Evolutionary conservation across 2,329 filamentous ascomycete genomes (phyloP), one percentile per base, ranked within the genome.

Genomic region (Cryoendolithus antarcticus): DNA sequence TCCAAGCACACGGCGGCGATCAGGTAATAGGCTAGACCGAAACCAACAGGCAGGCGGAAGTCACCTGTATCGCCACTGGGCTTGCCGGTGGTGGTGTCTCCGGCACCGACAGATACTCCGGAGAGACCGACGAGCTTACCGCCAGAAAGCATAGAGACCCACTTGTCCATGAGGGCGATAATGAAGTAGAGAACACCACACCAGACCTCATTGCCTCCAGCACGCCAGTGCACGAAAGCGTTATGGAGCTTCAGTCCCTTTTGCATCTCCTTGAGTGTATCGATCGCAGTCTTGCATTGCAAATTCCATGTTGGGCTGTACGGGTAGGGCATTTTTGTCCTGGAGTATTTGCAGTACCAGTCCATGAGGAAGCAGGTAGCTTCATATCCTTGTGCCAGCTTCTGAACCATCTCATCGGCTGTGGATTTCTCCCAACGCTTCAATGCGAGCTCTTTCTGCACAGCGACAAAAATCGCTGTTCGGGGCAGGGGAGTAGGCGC

Each of bases 251-350:
- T 61, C 10, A 74, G 66, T 2, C 71, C 71, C 46, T 72, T 71
- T 42, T 73, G 69, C 3, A 68, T 64, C 42, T 68, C 68, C 30
- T 64, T 64, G 46, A 74, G 61, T 15, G 64, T 70, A 44, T 72
- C 66, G 13, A 72, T 53, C 6, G 68, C 71, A 2, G 71, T 70
- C 48, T 72, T 71, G 0, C 65, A 66, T 47, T 72, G 69, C n/a
- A 73, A 64, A 40, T 74, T 74, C 71, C 71, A 75, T 2, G 67
- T 68, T 3, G 71, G 71, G 43, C 67, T 74, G 49, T 67, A 74
- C 0, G 68, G 67, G 39, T 72, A 68, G 1, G 71, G 70, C 32
- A 63, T 56, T 30, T 65, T 65, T 1, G 47, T 66, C 65, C 30
- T 63, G 61, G 53, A 66, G 57, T 42, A 49, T 11, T 64, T 58